These are phyloP conservation scores for Blastobotrys niveus DNA, from an alignment of 1,139 yeast genomes.

Conservation along the genomic window DNA sequence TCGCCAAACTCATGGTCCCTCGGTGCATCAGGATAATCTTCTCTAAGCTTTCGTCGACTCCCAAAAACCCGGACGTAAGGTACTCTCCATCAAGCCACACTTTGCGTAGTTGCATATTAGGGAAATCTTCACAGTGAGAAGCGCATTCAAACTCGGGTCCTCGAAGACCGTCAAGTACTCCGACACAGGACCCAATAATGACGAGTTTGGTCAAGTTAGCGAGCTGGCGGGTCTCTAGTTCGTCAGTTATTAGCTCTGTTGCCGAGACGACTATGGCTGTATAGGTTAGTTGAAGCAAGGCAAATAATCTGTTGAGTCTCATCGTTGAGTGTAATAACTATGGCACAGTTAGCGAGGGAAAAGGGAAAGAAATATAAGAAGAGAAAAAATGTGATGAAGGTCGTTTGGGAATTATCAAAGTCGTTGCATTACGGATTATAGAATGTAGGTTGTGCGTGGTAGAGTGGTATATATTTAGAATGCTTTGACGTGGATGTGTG, in stretches of 20 bases:
- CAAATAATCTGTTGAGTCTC: too few relatives aligned
- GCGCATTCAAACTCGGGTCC: constrained; percentile 12
- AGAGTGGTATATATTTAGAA: too few relatives aligned
- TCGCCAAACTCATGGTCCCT: constrained; percentile 11
- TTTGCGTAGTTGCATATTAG: constrained; percentile 4
- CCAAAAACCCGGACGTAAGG: constrained; percentile 10
- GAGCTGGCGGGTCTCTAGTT: not conserved
- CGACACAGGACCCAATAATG: constrained; percentile 10
- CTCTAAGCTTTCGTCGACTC: constrained; percentile 3
- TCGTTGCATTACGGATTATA: too few relatives aligned
- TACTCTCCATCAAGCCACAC: constrained; percentile 11
- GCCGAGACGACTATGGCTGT: not conserved
- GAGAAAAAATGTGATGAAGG: too few relatives aligned
- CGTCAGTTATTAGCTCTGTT: not conserved
- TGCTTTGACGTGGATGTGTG: too few relatives aligned
- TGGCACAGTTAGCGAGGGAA: too few relatives aligned
- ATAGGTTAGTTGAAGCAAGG: too few relatives aligned
- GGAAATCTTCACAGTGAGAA: constrained; percentile 8
- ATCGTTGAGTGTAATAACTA: too few relatives aligned
- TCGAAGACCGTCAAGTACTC: constrained; percentile 6
- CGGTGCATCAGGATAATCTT: constrained; percentile 9
- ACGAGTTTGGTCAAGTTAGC: constrained; percentile 8
- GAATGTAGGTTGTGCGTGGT: too few relatives aligned
- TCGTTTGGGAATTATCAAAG: too few relatives aligned
- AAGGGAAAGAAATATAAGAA: too few relatives aligned